These are phyloP conservation scores for Trichoderma aggressivum DNA, from an alignment of 2,329 filamentous ascomycete species.

Conservation along the genomic window DNA sequence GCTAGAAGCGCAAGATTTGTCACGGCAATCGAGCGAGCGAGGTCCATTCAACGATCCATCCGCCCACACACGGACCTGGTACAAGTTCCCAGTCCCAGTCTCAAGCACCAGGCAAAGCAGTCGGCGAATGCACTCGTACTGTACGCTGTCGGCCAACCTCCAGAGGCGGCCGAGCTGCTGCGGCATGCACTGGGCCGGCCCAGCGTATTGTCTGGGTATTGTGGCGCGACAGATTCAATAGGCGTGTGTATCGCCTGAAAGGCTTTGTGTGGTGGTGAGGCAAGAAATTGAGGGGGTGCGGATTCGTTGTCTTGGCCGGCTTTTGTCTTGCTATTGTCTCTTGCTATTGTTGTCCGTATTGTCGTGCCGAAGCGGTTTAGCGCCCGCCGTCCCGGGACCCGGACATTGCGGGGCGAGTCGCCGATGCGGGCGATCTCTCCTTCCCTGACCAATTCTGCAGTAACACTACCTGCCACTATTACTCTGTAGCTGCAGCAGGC, in stretches of 20 bases:
- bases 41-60: neutral
- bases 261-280: neutral
- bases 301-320: neutral
- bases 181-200: neutral
- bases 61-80: neutral
- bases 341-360: slow-evolving; percentile 36
- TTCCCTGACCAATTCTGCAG: neutral
- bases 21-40: neutral
- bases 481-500: neutral
- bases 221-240: neutral
- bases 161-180: neutral
- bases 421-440: slow-evolving; percentile 9
- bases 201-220: slow-evolving; percentile 17
- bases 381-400: slow-evolving; percentile 26
- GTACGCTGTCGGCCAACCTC: neutral
- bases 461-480: neutral
- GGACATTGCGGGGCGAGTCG: slow-evolving; percentile 14
- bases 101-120: neutral
- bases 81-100: neutral
- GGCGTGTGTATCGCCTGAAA: neutral
- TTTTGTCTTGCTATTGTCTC: slow-evolving; percentile 32
- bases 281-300: neutral
- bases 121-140: neutral
- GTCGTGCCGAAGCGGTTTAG: slow-evolving; percentile 28
- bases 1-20: neutral